A percentile compares a stretch with the other conserved stretches of the same genome.
These are phyloP conservation scores for Trichosanthes cucumerina DNA, from an alignment of 306 rosid species.

Conservation along the genomic window DNA sequence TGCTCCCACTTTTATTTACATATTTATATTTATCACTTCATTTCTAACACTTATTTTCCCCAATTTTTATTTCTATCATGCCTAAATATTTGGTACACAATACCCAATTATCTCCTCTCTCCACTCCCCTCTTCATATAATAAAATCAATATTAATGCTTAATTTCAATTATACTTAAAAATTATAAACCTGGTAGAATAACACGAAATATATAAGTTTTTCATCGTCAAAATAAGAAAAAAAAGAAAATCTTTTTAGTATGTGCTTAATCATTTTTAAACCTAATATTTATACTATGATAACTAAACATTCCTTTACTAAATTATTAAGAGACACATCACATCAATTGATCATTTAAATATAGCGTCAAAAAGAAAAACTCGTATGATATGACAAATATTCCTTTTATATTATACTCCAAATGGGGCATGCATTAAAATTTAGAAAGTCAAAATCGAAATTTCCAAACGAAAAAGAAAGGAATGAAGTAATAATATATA, in stretches of 20 bases:
- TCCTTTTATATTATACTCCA: not conserved
- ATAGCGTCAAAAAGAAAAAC: too few species aligned
- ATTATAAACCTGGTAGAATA: not conserved
- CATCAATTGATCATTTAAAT: slow-evolving; percentile 1
- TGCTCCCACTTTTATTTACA: not conserved
- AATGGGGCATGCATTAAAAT: not conserved
- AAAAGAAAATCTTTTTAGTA: not conserved
- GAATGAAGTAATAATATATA: not conserved
- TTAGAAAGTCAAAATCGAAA: not conserved
- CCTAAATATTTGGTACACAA: slow-evolving; percentile 1
- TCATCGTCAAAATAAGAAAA: not conserved
- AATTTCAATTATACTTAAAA: not conserved
- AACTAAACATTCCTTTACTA: not conserved
- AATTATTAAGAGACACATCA: not conserved
- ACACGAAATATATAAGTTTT: not conserved
- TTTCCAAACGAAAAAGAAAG: not conserved
- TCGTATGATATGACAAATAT: not conserved
- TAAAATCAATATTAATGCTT: not conserved
- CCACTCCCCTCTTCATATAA: not conserved
- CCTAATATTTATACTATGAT: not conserved
- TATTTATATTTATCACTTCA: not conserved
- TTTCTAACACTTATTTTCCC: not conserved
- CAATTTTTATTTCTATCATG: not conserved
- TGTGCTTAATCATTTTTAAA: not conserved
- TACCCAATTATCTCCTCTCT: not conserved